Base-by-base conservation (phyloP, 2,329 filamentous ascomycete species). In the Leptographium galeiforme region DNA sequence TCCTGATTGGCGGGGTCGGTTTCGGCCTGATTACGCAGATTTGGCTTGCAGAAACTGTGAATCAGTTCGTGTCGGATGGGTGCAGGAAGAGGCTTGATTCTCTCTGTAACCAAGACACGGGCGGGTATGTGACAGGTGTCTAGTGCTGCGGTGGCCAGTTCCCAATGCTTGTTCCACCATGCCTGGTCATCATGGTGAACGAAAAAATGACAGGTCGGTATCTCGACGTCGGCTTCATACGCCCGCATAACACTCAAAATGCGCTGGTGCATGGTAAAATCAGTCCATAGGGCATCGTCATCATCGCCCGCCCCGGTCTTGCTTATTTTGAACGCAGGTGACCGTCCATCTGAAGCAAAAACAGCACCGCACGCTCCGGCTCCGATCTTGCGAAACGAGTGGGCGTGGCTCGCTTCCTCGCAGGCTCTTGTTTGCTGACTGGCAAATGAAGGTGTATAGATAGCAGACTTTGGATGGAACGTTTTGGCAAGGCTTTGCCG, bases 31-130 rank as follows among this genome's bases (percentile, higher is more conserved):
- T 41, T 36, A 44, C 54, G 48, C 51, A 58, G 36, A 12, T 12
- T 14, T 3, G 55, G 55, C 1, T 51, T 34, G 40, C 62, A 63
- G 36, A 60, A 63, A 18, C 53, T 56, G 8, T 56, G 32, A 18
- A 63, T 62, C 1, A 64, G 48, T 0, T 56, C 56, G 2, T 60
- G 19, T n/a, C 61, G 57, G 1, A 57, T 58, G 8, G 53, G 41
- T 3, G 48, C 53, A 0, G 60, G 61, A 2, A 64, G 53, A 2
- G 62, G 60, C 2, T 52, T 40, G 43, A 63, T 63, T 0, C 60
- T 48, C 33, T 62, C 55, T 0, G 59, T 58, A 25, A 61, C n/a
- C 6, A 64, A 53, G 2, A 56, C 54, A 43, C 51, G 50, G 2
- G 59, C 57, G 0, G 61, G 61, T 0, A 60, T 50, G 52, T 55